Conservation (phyloP, 768 basidiomycete genomes). For the Leccinum sublutescens region DNA sequence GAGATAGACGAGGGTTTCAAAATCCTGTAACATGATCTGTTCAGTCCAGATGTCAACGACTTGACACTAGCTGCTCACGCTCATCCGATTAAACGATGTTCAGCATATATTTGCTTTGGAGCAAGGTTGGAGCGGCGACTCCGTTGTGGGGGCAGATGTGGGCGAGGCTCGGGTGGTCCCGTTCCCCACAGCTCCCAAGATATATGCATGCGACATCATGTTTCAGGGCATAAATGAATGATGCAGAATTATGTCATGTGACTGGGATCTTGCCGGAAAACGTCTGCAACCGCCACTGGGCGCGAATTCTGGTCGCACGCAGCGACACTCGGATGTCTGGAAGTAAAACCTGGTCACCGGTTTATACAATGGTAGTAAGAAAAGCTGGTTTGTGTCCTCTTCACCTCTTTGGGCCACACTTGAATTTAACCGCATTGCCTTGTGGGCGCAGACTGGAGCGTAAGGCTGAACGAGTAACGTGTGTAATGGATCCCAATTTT, state of each 20-base stretch:
- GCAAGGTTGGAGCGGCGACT: not conserved
- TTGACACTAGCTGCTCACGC: constrained; percentile 9
- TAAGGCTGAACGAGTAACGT: not conserved
- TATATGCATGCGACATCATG: constrained; percentile 14
- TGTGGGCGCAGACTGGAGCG: not conserved
- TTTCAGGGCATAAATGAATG: constrained; percentile 4
- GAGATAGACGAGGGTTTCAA: constrained; percentile 20
- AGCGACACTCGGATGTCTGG: not conserved
- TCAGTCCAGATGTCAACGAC: not conserved
- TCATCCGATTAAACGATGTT: constrained; percentile 11
- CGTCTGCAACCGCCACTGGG: not conserved
- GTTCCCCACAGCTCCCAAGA: constrained; percentile 3
- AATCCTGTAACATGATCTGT: constrained; percentile 15
- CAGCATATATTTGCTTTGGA: not conserved
- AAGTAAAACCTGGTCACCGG: not conserved
- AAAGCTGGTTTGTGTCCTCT: not conserved
- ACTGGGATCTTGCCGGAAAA: constrained; percentile 10
- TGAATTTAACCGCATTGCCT: not conserved
- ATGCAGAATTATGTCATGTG: constrained; percentile 13
- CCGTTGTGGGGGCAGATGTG: constrained; percentile 2
- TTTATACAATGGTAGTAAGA: not conserved
- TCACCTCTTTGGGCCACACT: not conserved
- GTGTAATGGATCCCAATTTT: not conserved
- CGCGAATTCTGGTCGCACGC: not conserved
- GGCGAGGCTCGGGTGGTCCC: constrained; percentile 2